Base-by-base conservation (phyloP, 139 green algal genomes). In the Picochlorum sp. region DNA sequence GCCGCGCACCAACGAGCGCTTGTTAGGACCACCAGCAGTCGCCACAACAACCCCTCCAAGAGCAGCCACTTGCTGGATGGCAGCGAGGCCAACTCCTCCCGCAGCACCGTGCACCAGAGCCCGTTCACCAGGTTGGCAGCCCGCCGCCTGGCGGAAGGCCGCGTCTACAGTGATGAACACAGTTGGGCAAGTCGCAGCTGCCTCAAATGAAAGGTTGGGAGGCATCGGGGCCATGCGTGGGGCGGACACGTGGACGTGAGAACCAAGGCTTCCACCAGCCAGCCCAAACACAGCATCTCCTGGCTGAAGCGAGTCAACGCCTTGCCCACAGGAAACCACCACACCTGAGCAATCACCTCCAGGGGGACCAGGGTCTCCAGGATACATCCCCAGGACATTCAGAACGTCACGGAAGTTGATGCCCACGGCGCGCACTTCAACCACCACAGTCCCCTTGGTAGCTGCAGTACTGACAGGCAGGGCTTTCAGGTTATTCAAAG, bases 281-380 rank as follows among this genome's bases (percentile, higher is more conserved):
- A 95, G 60, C 9, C 88, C 88, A 81, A 92, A 92, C 45, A 93
- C 86, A 1, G 73, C 66, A 21, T 89, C 76, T 3, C 88, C 85
- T 38, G 62, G 62, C 14, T 21, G 20, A 31, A 72, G 23, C 28
- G 44, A 30, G 2, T 28, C 64, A 3, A 69, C 55, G 34, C 45
- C 45, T n/a, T 50, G 14, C 4, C 80, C 77, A 8, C 60, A 57
- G n/a, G 69, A 63, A 24, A 87, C 57, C 28, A 88, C 67, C 4
- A 86, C 67, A 18, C 81, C 81, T 4, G 80, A 63, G 24, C 71
- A 83, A 59, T 88, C 81, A 54, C 77, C 80, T 7, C 81, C 81
- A 0, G 80, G 80, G 5, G 72, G 50, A 0, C 72, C 72, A n/a
- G 66, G 66, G 58, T 77, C 71, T 8, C 79, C 79, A 11, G 80